Evolutionary conservation across 352 stramenopile species (phyloP), one percentile per base, ranked within the genome.

Genomic region (Discostella stelligera): DNA sequence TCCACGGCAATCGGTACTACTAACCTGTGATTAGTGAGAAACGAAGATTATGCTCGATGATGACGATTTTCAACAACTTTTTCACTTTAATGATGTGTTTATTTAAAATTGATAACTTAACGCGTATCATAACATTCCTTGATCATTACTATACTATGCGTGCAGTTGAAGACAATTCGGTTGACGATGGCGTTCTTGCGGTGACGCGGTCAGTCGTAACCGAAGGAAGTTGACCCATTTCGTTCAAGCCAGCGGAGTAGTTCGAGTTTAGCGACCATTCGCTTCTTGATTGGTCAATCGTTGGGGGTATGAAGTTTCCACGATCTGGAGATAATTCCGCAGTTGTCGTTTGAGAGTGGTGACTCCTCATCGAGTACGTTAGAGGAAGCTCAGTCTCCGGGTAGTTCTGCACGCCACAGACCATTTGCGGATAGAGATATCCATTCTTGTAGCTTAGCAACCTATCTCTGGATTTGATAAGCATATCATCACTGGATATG

Each of bases 401-500:
- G 37, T 16, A 49, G 2, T 27, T 25, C 25, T 21, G 32, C 9
- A 32, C 62, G 27, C 46, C 62, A 30, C 62, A 69, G 21, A 60
- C 32, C 46, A 69, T 14, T 46, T 21, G 48, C 46, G 39, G 62
- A 56, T 59, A 69, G 23, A 20, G n/a, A 20, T 69, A 41, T n/a
- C 48, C 25, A 44, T 30, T 54, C 32, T 60, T 69, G 25, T 69
- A 27, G n/a, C 21, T 44, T 44, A 44, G 37, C 37, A 44, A 44
- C 37, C 37, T 44, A 44, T 44, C 37, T 44, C 37, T 44, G 53
- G 62, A 72, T 39, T 65, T 73, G 23, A 73, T 73, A n/a, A 78
- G 70, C 70, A 78, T 78, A 32, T 78, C 70, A 32, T 78, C 70
- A 32, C 64, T 71, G 21, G 70, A 67, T 56, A 78, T 72, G 32